Evolutionary conservation across 352 stramenopile species (phyloP).

Genomic region (Pythium folliculosum): DNA sequence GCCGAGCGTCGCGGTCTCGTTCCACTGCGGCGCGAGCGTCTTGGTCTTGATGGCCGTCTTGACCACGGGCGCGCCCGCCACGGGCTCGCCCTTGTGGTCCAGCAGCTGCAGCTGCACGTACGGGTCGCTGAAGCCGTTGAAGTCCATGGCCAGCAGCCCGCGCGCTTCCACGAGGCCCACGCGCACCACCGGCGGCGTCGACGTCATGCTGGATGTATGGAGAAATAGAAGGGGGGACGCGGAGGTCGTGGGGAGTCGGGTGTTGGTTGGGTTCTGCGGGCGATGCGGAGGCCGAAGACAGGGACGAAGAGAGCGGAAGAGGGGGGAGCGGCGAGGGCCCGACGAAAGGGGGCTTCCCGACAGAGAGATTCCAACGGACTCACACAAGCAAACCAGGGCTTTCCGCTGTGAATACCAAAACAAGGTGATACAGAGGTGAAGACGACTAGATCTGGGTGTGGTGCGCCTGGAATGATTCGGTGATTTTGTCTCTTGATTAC

Average conservation of each 20-base stretch:
- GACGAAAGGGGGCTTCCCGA: neutral
- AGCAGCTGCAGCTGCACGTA: constrained; percentile 62
- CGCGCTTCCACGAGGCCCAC: constrained; percentile 59
- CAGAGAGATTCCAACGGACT: neutral
- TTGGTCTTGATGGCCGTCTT: constrained; percentile 60
- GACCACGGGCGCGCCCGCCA: constrained; percentile 38
- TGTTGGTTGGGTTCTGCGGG: constrained; percentile 2
- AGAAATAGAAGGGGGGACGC: neutral
- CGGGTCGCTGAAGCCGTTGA: constrained; percentile 74
- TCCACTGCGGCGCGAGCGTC: constrained; percentile 56
- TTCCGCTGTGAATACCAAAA: neutral
- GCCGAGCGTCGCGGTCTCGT: constrained; percentile 50
- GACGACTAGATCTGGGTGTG: constrained; percentile 1
- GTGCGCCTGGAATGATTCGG: neutral
- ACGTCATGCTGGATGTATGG: neutral
- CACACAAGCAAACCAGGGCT: neutral
- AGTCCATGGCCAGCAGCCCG: constrained; percentile 60
- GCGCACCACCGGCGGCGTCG: constrained; percentile 19
- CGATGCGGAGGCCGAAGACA: neutral
- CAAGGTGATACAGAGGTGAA: neutral
- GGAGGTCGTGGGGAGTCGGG: neutral
- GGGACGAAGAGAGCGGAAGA: neutral
- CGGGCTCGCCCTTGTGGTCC: constrained; percentile 44
- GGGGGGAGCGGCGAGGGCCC: neutral
- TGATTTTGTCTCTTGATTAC: neutral